Conservation (phyloP, 2,329 filamentous ascomycete genomes). For the Aspergillus niger region DNA sequence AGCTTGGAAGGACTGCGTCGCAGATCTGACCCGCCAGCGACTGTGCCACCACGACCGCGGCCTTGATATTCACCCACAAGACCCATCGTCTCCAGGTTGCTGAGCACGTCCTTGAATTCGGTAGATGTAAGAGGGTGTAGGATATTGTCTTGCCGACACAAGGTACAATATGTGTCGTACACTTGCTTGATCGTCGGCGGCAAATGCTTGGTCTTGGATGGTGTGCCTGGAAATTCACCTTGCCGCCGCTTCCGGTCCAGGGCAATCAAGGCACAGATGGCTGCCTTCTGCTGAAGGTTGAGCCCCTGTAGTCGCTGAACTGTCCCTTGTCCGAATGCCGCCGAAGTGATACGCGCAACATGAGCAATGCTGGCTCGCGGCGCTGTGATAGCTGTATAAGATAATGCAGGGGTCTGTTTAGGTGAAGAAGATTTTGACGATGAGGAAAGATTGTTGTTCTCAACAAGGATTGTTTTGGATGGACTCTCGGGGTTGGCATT, state of each 20-base stretch:
- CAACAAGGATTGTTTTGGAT: slow-evolving; percentile 74
- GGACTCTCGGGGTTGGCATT: slow-evolving; percentile 60
- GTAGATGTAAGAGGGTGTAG: slow-evolving; percentile 86
- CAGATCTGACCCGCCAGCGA: slow-evolving; percentile 47
- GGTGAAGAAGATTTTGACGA: slow-evolving; percentile 43
- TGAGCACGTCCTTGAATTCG: slow-evolving; percentile 91
- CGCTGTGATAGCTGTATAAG: slow-evolving; percentile 74
- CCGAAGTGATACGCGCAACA: slow-evolving; percentile 85
- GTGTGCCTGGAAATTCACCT: slow-evolving; percentile 50
- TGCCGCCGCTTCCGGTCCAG: slow-evolving; percentile 71
- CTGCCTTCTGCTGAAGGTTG: slow-evolving; percentile 95
- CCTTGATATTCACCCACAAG: slow-evolving; percentile 71
- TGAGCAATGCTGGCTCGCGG: slow-evolving; percentile 88
- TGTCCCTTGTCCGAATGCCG: slow-evolving; percentile 87
- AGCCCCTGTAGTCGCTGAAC: slow-evolving; percentile 80
- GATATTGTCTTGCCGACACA: slow-evolving; percentile 86
- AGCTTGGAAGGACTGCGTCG: slow-evolving; percentile 72
- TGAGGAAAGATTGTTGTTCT: slow-evolving; percentile 73
- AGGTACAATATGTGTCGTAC: slow-evolving; percentile 77
- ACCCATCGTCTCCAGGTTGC: slow-evolving; percentile 84
- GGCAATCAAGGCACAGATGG: slow-evolving; percentile 82
- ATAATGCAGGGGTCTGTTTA: slow-evolving; percentile 47
- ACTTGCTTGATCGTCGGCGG: slow-evolving; percentile 82
- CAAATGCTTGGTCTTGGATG: slow-evolving; percentile 59
- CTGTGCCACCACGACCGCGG: slow-evolving; percentile 67